Conservation (phyloP, 495 filamentous ascomycete genomes). For the Ramalina intermedia region DNA sequence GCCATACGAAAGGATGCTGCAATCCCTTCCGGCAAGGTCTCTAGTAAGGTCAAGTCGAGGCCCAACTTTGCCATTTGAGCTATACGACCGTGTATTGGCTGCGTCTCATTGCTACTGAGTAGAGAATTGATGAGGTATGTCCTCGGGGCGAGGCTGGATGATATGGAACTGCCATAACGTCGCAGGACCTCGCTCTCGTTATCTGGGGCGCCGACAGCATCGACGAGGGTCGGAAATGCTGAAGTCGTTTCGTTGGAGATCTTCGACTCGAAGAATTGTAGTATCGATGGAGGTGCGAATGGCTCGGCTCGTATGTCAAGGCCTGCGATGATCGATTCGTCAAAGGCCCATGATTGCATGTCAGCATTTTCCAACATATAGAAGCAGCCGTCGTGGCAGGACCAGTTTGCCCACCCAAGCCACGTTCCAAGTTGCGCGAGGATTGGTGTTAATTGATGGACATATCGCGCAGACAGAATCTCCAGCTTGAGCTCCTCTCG, state of each 20-base stretch:
- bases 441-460: conserved; percentile 47
- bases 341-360: conserved; percentile 45
- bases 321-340: conserved; percentile 35
- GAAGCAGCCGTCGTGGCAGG: conserved; percentile 33
- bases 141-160: conserved; percentile 42
- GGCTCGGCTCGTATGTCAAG: conserved; percentile 39
- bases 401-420: conserved; percentile 72
- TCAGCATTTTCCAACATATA: conserved; percentile 59
- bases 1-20: conserved; percentile 65
- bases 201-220: conserved; percentile 29
- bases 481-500: conserved; percentile 82
- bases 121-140: conserved; percentile 51
- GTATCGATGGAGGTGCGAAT: conserved; percentile 54
- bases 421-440: conserved; percentile 70
- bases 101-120: conserved; percentile 20
- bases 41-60: conserved; percentile 43
- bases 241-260: conserved; percentile 18
- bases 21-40: conserved; percentile 73
- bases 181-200: conserved; percentile 14
- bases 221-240: conserved; percentile 47
- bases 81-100: conserved; percentile 16
- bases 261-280: conserved; percentile 42
- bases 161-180: conserved; percentile 18
- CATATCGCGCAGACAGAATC: conserved; percentile 41
- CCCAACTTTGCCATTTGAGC: conserved; percentile 40